Conservation (phyloP, 108 stramenopile genomes). For the Schizochytrium sp. region DNA sequence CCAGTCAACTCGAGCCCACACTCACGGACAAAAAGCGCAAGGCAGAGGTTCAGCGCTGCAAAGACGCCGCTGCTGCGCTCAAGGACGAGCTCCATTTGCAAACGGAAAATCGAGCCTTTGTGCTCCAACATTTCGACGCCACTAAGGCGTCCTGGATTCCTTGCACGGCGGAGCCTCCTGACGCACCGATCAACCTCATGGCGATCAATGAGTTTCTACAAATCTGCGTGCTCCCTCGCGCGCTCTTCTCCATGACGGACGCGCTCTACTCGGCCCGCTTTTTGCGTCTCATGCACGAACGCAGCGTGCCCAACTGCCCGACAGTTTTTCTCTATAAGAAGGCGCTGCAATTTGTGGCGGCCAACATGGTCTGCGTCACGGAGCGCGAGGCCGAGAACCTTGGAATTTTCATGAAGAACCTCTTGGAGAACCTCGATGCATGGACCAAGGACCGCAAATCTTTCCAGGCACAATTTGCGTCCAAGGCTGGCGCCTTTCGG, state of each 20-base stretch:
- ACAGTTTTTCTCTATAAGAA: neutral
- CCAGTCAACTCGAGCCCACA: neutral
- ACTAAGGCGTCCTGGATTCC: neutral
- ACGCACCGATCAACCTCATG: neutral
- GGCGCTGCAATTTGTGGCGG: neutral
- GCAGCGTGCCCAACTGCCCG: neutral
- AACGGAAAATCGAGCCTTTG: neutral
- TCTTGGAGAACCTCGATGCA: neutral
- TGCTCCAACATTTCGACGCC: neutral
- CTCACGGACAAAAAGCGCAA: neutral
- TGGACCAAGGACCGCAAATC: neutral
- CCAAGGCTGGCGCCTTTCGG: neutral
- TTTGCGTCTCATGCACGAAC: constrained; percentile 8
- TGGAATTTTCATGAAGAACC: neutral
- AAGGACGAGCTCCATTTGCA: neutral
- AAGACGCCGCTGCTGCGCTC: neutral
- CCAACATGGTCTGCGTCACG: constrained; percentile 5
- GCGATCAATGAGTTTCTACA: neutral
- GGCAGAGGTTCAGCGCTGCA: neutral
- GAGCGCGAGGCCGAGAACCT: neutral
- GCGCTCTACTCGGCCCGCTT: neutral
- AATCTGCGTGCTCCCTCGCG: neutral
- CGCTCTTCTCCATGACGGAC: neutral
- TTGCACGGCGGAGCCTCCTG: neutral
- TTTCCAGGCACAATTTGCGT: neutral